phyloP scores from a whole-genome alignment of 768 basidiomycete species.

The Boletus reticulatus region DNA sequence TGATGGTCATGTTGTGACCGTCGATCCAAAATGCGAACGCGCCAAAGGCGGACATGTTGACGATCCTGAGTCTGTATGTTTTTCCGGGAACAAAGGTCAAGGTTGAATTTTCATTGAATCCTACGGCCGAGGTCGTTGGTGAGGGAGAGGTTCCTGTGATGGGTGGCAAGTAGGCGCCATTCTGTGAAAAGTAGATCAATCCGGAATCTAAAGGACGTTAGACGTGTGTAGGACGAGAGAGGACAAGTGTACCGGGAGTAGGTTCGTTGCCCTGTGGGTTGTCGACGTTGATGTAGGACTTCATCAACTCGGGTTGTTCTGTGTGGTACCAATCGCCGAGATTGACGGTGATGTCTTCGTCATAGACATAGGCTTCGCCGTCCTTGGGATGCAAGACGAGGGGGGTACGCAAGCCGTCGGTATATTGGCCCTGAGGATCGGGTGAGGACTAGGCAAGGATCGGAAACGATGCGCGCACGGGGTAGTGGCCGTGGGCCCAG shows the following conservation, averaged over 20 bases:
- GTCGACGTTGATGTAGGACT: constrained; percentile 63
- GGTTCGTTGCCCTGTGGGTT: constrained; percentile 89
- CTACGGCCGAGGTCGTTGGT: constrained; percentile 56
- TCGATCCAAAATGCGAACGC: constrained; percentile 89
- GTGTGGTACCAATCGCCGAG: constrained; percentile 93
- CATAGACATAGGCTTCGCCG: constrained; percentile 66
- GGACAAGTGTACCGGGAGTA: constrained; percentile 58
- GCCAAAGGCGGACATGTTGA: constrained; percentile 77
- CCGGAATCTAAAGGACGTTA: constrained; percentile 54
- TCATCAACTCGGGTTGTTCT: constrained; percentile 59
- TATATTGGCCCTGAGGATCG: constrained; percentile 71
- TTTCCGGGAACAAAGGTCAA: constrained; percentile 81
- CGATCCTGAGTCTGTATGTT: constrained; percentile 85
- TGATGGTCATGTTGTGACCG: constrained; percentile 80
- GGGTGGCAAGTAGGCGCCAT: constrained; percentile 66
- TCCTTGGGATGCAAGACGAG: constrained; percentile 69
- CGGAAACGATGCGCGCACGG: constrained; percentile 15
- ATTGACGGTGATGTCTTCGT: constrained; percentile 86
- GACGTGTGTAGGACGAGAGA: neutral
- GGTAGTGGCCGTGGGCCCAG: constrained; percentile 75
- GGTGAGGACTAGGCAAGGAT: neutral
- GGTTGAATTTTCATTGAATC: constrained; percentile 86
- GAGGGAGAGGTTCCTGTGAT: constrained; percentile 45
- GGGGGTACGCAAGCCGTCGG: constrained; percentile 90
- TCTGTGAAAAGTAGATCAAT: constrained; percentile 81